phyloP scores from a whole-genome alignment of 768 basidiomycete genomes.

The Sutorius australiensis region DNA sequence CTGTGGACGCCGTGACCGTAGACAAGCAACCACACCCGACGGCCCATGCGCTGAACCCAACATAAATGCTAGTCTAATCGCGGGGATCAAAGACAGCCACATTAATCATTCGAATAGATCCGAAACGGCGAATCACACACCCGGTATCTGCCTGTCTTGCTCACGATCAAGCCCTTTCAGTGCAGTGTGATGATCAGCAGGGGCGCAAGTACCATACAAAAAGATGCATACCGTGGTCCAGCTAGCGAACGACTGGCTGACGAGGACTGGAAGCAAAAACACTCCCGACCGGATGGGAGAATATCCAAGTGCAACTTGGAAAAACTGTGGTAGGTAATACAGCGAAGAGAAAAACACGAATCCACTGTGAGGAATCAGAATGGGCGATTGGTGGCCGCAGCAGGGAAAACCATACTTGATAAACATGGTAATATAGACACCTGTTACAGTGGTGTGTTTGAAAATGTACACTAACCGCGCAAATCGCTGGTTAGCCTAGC shows the following conservation, averaged over 20 bases:
- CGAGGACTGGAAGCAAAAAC: constrained; percentile 65
- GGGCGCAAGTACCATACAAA: neutral
- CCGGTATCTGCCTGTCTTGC: constrained; percentile 60
- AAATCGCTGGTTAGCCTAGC: neutral
- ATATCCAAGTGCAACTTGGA: constrained; percentile 68
- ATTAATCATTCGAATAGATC: neutral
- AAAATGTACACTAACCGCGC: constrained; percentile 63
- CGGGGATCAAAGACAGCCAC: neutral
- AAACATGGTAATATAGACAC: constrained; percentile 68
- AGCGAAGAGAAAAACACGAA: constrained; percentile 61
- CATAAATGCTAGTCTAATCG: constrained; percentile 35
- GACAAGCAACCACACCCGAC: constrained; percentile 70
- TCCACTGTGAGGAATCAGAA: constrained; percentile 36
- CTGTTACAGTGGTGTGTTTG: constrained; percentile 58
- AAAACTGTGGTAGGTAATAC: constrained; percentile 73
- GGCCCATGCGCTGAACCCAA: constrained; percentile 67
- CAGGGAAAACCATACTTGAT: constrained; percentile 44
- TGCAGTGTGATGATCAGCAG: neutral
- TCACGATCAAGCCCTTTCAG: constrained; percentile 55
- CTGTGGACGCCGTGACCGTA: constrained; percentile 48
- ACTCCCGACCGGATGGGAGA: constrained; percentile 61
- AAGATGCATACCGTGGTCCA: constrained; percentile 45
- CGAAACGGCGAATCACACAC: constrained; percentile 27
- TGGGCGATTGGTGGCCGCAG: neutral
- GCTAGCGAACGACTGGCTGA: constrained; percentile 58